Percentiles rank a stretch among this genome's conserved stretches.
phyloP scores from a whole-genome alignment of 2,329 filamentous ascomycete genomes.

The Leptoxyphium fumago region DNA sequence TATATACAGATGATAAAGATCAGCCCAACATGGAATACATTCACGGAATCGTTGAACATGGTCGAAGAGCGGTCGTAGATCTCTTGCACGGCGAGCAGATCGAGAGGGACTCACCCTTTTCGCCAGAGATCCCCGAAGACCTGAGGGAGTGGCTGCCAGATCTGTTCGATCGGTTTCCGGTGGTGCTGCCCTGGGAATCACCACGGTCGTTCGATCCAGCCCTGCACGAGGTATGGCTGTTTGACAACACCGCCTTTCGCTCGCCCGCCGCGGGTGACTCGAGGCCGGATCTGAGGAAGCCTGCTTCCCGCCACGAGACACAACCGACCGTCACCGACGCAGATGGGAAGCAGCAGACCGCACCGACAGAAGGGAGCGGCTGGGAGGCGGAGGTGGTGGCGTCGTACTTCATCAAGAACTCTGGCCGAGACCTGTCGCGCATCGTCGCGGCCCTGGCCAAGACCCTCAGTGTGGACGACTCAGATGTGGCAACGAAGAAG shows the following conservation, averaged over 20 bases:
- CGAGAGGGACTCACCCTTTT: constrained; percentile 15
- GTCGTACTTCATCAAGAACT: constrained; percentile 62
- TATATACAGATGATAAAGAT: too few species aligned
- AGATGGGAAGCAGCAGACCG: not conserved
- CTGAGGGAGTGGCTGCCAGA: constrained; percentile 18
- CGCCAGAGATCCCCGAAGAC: constrained; percentile 18
- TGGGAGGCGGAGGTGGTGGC: constrained; percentile 79
- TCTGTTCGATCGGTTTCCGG: constrained; percentile 30
- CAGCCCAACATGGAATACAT: constrained; percentile 12
- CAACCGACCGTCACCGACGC: constrained; percentile 6
- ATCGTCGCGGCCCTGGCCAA: constrained; percentile 57
- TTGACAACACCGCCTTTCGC: constrained; percentile 78
- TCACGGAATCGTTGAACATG: constrained; percentile 13
- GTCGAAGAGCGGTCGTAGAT: constrained; percentile 15
- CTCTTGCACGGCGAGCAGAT: constrained; percentile 12
- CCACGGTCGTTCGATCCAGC: constrained; percentile 36
- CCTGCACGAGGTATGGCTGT: constrained; percentile 68
- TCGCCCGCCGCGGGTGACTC: constrained; percentile 15
- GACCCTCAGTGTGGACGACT: constrained; percentile 46
- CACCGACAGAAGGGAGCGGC: constrained; percentile 21
- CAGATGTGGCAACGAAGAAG: constrained; percentile 37
- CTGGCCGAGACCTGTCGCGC: constrained; percentile 50
- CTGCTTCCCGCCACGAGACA: constrained; percentile 7
- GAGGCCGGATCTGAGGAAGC: constrained; percentile 8
- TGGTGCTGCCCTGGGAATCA: constrained; percentile 33